Conservation (phyloP, 129 eudicot genomes). For the Gnaphalium uliginosum region DNA sequence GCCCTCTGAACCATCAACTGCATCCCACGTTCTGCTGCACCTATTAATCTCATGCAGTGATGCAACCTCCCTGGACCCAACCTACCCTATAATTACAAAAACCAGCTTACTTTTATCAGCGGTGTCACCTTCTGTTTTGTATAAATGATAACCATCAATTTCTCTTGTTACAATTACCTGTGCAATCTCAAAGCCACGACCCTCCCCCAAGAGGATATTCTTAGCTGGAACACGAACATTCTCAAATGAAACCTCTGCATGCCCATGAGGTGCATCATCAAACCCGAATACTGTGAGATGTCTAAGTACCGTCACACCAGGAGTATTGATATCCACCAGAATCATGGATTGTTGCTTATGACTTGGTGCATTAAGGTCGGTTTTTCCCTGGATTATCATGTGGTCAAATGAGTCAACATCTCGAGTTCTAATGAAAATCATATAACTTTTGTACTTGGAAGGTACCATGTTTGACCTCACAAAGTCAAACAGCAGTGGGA, state of each 20-base stretch:
- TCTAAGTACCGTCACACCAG: conserved; percentile 72
- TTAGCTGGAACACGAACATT: conserved; percentile 79
- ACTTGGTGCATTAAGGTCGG: conserved; percentile 75
- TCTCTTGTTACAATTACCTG: conserved; percentile 52
- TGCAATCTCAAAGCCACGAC: conserved; percentile 97
- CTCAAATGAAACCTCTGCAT: conserved; percentile 80
- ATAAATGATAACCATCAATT: not conserved
- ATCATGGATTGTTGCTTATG: conserved; percentile 98
- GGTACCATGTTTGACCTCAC: conserved; percentile 6
- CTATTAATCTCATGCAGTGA: conserved; percentile 96
- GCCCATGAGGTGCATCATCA: conserved; percentile 99
- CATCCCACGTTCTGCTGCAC: conserved; percentile 99
- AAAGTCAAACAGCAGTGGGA: not conserved
- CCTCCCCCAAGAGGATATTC: conserved; percentile 89
- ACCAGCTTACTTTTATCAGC: conserved; percentile 3
- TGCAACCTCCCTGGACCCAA: conserved; percentile 98
- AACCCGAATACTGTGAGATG: conserved; percentile 94
- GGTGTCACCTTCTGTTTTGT: not conserved
- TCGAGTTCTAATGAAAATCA: not conserved
- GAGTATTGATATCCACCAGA: conserved; percentile 77
- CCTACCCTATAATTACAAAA: conserved; percentile 64
- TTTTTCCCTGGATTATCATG: conserved; percentile 76
- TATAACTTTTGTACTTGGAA: not conserved
- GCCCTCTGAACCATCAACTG: conserved; percentile 89
- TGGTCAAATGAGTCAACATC: conserved; percentile 15